Evolutionary conservation across 495 filamentous ascomycete genomes (phyloP), one percentile per base, ranked within the genome.

Genomic region (Amorphotheca resinae): DNA sequence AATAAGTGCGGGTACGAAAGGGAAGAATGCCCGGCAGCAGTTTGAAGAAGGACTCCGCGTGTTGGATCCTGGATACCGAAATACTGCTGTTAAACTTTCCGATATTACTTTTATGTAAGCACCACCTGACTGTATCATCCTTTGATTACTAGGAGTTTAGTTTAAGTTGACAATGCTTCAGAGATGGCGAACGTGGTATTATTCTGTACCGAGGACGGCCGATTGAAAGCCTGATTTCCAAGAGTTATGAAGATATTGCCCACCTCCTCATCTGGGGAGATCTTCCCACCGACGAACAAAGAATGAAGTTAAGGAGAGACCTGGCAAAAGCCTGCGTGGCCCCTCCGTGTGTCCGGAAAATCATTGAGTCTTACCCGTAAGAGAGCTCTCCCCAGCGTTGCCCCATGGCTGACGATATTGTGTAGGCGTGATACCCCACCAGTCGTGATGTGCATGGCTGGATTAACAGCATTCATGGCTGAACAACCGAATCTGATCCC

Each of bases 41-140:
- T 16, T 18, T 21, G 22, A 23, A 21, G 38, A n/a, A 2, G 70
- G 69, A 3, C 56, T 76, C 2, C 59, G 67, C 2, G 51, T 77
- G 1, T 64, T 67, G 34, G 74, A 77, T 51, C 69, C 70, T 1
- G 74, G 68, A 1, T 63, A 71, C 46, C 60, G 67, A 23, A 76
- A 76, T 52, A 77, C 74, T 3, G 66, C 70, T 0, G 66, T 69
- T 9, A 60, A 64, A 12, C 57, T 68, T 42, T 64, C 66, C 4
- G 56, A 54, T 5, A 73, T 77, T 39, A 75, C 65, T 16, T 70
- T 68, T 46, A 72, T 70, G 64, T 73, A 68, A 35, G 62, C 49
- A n/a, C 59, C 23, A 60, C 64, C 14, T 72, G 67, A 32, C 60
- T 49, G 14, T 60, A 28, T 59, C 64, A 11, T 9, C 2, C 6